Percentiles rank a stretch among this genome's conserved stretches.
These are phyloP conservation scores for Russula emetica DNA, from an alignment of 768 basidiomycete genomes.

Conservation along the genomic window DNA sequence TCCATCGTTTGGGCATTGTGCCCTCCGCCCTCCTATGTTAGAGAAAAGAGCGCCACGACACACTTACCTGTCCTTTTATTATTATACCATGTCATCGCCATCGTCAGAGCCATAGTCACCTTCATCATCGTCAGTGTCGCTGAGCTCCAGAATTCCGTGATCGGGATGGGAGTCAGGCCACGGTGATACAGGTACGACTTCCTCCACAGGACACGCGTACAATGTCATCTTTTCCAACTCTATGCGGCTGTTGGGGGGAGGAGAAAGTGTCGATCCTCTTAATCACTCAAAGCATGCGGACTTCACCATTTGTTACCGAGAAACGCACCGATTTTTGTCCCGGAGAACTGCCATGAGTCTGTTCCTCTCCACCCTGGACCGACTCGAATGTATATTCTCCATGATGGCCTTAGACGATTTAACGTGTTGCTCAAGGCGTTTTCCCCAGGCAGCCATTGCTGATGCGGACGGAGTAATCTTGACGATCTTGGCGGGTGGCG, in stretches of 20 bases:
- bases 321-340: conserved; percentile 50
- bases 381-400: conserved; percentile 40
- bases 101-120: conserved; percentile 31
- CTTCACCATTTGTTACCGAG: background rate
- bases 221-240: conserved; percentile 33
- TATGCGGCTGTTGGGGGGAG: conserved; percentile 34
- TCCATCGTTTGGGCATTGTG: background rate
- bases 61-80: conserved; percentile 17
- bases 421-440: conserved; percentile 46
- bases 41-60: background rate
- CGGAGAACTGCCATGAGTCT: conserved; percentile 42
- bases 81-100: conserved; percentile 13
- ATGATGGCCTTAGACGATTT: conserved; percentile 48
- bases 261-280: conserved; percentile 2
- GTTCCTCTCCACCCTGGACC: conserved; percentile 48
- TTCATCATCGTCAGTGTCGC: conserved; percentile 40
- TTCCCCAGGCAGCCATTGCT: conserved; percentile 42
- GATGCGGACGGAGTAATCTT: conserved; percentile 24
- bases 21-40: conserved; percentile 9
- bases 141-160: conserved; percentile 44
- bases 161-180: conserved; percentile 46
- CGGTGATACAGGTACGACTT: background rate
- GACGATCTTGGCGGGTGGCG: conserved; percentile 25
- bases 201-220: conserved; percentile 7
- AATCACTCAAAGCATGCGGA: conserved; percentile 11